Percentiles rank a stretch among this genome's conserved stretches.
phyloP scores from a whole-genome alignment of 768 basidiomycete species.

The Auriscalpium microsporum region DNA sequence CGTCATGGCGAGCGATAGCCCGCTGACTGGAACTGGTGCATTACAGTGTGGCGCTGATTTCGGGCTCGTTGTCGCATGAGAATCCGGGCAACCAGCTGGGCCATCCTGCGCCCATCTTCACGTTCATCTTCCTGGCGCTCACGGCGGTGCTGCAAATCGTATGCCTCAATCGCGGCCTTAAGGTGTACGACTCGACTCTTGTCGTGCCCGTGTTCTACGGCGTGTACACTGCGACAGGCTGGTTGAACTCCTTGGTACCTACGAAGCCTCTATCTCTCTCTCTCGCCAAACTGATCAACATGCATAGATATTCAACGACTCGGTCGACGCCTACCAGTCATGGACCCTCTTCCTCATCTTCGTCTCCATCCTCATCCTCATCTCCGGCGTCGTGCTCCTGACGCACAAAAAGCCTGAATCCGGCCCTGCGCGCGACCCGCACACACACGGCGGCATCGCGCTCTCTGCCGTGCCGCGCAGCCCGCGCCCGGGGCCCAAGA shows the following conservation, averaged over 20 bases:
- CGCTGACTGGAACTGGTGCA: background rate
- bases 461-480: slow-evolving; percentile 22
- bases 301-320: slow-evolving; percentile 65
- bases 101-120: slow-evolving; percentile 70
- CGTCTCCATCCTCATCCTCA: slow-evolving; percentile 76
- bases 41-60: slow-evolving; percentile 68
- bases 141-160: slow-evolving; percentile 89
- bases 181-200: slow-evolving; percentile 82
- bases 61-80: slow-evolving; percentile 67
- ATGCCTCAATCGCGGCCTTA: slow-evolving; percentile 84
- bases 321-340: slow-evolving; percentile 75
- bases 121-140: slow-evolving; percentile 43
- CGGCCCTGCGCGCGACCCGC: slow-evolving; percentile 23
- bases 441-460: slow-evolving; percentile 19
- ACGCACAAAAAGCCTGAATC: slow-evolving; percentile 84
- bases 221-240: slow-evolving; percentile 80
- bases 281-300: background rate
- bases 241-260: slow-evolving; percentile 48
- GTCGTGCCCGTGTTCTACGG: slow-evolving; percentile 96
- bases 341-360: slow-evolving; percentile 90
- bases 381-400: slow-evolving; percentile 86
- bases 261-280: background rate
- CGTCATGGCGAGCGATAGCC: too few relatives aligned
- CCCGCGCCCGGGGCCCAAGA: slow-evolving; percentile 20
- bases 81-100: slow-evolving; percentile 86